Conservation (phyloP, 1,284 basidiomycete species). For the Coriolopsis trogii region DNA sequence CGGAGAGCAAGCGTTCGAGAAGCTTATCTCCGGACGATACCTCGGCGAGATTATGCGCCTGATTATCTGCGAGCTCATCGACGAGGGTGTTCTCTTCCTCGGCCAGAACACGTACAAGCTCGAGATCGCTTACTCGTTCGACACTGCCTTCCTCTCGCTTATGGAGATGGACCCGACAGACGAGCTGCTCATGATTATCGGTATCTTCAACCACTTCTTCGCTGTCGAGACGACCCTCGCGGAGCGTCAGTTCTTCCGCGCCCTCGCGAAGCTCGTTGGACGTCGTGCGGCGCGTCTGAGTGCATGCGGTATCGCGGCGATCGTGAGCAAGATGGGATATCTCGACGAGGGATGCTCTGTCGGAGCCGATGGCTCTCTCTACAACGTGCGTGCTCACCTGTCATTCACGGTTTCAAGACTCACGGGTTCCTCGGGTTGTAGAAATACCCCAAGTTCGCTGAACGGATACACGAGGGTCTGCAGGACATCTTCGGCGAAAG, state of each 20-base stretch:
- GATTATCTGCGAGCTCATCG: conserved; percentile 94
- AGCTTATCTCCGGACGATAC: conserved; percentile 98
- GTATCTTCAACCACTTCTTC: conserved; percentile 96
- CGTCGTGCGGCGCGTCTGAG: conserved; percentile 86
- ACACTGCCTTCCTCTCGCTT: conserved; percentile 95
- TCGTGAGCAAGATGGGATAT: conserved; percentile 91
- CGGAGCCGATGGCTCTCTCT: conserved; percentile 91
- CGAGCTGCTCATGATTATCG: conserved; percentile 94
- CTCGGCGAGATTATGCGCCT: conserved; percentile 96
- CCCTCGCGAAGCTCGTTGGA: conserved; percentile 89
- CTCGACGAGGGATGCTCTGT: conserved; percentile 88
- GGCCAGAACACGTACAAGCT: conserved; percentile 99
- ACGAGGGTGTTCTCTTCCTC: conserved; percentile 95
- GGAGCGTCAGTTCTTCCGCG: conserved; percentile 94
- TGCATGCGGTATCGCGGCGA: conserved; percentile 93
- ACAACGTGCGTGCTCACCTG: conserved; percentile 69
- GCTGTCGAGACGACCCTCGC: conserved; percentile 91
- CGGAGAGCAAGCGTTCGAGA: conserved; percentile 93
- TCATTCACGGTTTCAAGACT: background rate
- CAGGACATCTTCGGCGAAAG: conserved; percentile 93
- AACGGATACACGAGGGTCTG: conserved; percentile 87
- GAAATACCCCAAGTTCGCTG: conserved; percentile 95
- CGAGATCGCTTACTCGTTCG: conserved; percentile 90
- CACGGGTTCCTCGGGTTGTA: conserved; percentile 33
- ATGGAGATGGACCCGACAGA: conserved; percentile 99